These are phyloP conservation scores for Kickxella alabastrina DNA, from an alignment of 192 early-diverging fungal genomes.

Conservation along the genomic window DNA sequence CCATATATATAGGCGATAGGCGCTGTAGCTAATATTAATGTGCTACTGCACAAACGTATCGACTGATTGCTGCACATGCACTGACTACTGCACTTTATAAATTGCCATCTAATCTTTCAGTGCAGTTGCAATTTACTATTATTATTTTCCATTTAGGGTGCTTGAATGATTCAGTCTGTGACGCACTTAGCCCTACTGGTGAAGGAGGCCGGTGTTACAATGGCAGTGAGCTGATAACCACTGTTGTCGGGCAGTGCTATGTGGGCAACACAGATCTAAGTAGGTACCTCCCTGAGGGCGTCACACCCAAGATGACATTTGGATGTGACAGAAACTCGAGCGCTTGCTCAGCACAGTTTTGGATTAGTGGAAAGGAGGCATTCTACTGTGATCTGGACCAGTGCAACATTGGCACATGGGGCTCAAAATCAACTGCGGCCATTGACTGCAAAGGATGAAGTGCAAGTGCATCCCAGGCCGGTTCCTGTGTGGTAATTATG, in stretches of 20 bases:
- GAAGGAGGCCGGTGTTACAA: constrained; percentile 73
- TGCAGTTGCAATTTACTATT: background rate
- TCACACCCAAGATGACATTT: constrained; percentile 76
- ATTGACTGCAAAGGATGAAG: constrained; percentile 71
- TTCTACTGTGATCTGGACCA: constrained; percentile 83
- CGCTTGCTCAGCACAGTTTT: constrained; percentile 79
- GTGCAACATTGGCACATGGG: constrained; percentile 61
- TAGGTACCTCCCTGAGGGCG: constrained; percentile 52
- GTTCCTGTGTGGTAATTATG: constrained; percentile 80
- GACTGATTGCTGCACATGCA: too few relatives aligned
- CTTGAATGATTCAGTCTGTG: constrained; percentile 59
- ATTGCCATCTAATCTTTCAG: too few relatives aligned
- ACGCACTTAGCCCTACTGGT: constrained; percentile 63
- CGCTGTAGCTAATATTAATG: background rate
- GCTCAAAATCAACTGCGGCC: constrained; percentile 35
- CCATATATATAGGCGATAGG: background rate
- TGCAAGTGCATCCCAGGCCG: constrained; percentile 77
- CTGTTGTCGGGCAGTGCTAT: constrained; percentile 70
- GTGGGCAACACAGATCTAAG: constrained; percentile 63
- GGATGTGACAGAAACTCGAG: constrained; percentile 57
- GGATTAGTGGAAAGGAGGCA: constrained; percentile 81
- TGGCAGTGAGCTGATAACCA: constrained; percentile 63
- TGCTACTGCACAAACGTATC: background rate
- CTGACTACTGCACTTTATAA: too few relatives aligned
- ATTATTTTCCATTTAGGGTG: constrained; percentile 54